phyloP scores from a whole-genome alignment of 805 yeast species.

The Candida xyloterini region DNA sequence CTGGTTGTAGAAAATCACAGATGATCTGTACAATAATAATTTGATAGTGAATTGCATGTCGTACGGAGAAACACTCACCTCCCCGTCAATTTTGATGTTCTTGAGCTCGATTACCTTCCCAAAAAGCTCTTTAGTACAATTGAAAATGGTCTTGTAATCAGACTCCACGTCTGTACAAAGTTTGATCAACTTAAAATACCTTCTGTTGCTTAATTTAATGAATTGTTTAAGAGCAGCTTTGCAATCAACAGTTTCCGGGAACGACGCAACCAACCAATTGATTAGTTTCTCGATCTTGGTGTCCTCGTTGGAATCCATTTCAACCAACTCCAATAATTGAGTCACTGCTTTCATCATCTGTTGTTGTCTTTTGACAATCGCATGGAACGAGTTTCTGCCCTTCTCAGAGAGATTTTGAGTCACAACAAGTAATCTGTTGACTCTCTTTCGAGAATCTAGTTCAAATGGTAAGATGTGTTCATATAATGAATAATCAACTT shows the following conservation, averaged over 20 bases:
- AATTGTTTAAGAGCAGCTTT: constrained; percentile 51
- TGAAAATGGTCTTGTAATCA: constrained; percentile 57
- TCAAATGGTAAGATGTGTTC: constrained; percentile 62
- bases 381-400: constrained; percentile 61
- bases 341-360: constrained; percentile 51
- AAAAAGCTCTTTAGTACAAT: constrained; percentile 61
- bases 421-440: constrained; percentile 50
- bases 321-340: constrained; percentile 49
- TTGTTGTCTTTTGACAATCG: constrained; percentile 67
- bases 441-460: constrained; percentile 40
- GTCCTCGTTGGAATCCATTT: constrained; percentile 20
- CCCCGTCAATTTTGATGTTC: constrained; percentile 35
- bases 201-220: constrained; percentile 51
- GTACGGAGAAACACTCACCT: constrained; percentile 38
- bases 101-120: constrained; percentile 53
- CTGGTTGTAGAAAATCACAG: constrained; percentile 61
- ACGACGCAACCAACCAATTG: constrained; percentile 56
- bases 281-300: constrained; percentile 51
- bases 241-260: constrained; percentile 51
- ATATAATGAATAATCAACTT: constrained; percentile 59
- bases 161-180: constrained; percentile 54
- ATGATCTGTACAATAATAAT: constrained; percentile 57
- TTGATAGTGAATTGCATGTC: constrained; percentile 54
- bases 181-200: constrained; percentile 55
- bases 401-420: constrained; percentile 50